These are phyloP conservation scores for Trifolium subterraneum DNA, from an alignment of 306 rosid species.

Conservation along the genomic window DNA sequence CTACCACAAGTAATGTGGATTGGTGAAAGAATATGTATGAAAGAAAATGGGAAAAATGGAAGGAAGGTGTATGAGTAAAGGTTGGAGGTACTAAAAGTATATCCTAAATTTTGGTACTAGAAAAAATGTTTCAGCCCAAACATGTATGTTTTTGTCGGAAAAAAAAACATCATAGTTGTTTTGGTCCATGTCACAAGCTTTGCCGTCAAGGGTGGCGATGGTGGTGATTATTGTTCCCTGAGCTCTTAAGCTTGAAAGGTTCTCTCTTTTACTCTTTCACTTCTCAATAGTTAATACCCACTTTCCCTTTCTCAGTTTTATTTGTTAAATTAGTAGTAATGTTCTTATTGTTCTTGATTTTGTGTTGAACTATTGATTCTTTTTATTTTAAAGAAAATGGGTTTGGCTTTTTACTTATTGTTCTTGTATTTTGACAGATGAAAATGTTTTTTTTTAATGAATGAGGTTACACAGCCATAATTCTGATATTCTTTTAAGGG, in stretches of 20 bases:
- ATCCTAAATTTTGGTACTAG: background rate
- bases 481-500: background rate
- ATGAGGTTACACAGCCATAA: background rate
- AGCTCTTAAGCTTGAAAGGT: conserved; percentile 22
- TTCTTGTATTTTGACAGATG: background rate
- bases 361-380: background rate
- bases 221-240: conserved; percentile 6
- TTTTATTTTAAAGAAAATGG: background rate
- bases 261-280: conserved; percentile 1
- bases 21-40: no score
- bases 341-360: background rate
- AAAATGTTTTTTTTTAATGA: background rate
- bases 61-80: background rate
- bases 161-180: no score
- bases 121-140: background rate
- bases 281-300: background rate
- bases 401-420: background rate
- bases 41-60: no score
- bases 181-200: background rate
- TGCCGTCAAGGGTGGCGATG: background rate
- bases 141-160: background rate
- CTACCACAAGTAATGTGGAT: no score
- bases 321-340: background rate
- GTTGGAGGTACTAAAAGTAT: background rate
- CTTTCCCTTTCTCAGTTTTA: background rate